Conservation (phyloP, 768 basidiomycete species). For the Suillus weaverae region DNA sequence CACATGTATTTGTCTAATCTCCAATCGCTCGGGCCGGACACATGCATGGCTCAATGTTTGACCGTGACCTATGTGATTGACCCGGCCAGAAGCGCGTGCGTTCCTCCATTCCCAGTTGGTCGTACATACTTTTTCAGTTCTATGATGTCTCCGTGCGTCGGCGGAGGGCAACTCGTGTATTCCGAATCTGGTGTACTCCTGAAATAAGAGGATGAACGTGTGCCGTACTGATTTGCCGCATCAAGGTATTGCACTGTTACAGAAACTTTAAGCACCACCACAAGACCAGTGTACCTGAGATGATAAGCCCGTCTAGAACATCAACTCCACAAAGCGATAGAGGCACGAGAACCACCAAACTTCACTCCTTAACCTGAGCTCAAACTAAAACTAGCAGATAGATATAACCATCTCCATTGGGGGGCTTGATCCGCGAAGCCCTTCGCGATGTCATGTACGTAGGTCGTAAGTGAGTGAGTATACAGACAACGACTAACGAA, state of each 20-base stretch:
- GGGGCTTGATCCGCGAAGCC: slow-evolving; percentile 52
- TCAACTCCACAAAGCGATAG: not conserved
- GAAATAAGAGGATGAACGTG: not conserved
- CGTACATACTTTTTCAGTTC: not conserved
- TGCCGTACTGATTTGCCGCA: not conserved
- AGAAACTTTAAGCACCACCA: not conserved
- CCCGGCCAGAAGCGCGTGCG: not conserved
- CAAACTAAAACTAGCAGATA: not conserved
- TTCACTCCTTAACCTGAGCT: not conserved
- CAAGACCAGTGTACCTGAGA: not conserved
- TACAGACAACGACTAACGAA: slow-evolving; percentile 3
- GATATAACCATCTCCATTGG: slow-evolving; percentile 25
- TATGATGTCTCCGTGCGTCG: not conserved
- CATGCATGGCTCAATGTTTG: not conserved
- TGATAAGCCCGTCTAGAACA: not conserved
- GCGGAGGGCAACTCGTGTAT: not conserved
- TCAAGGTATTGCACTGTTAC: not conserved
- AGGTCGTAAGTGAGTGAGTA: slow-evolving; percentile 1
- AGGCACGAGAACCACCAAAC: not conserved
- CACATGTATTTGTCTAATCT: not conserved
- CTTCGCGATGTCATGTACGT: slow-evolving; percentile 42
- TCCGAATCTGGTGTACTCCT: not conserved
- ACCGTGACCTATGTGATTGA: not conserved
- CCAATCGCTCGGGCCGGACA: not conserved
- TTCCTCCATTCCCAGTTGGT: not conserved